Percentiles rank a stretch among this genome's conserved stretches.
phyloP scores from a whole-genome alignment of 202 grass and related monocot genomes.

The Digitaria exilis region DNA sequence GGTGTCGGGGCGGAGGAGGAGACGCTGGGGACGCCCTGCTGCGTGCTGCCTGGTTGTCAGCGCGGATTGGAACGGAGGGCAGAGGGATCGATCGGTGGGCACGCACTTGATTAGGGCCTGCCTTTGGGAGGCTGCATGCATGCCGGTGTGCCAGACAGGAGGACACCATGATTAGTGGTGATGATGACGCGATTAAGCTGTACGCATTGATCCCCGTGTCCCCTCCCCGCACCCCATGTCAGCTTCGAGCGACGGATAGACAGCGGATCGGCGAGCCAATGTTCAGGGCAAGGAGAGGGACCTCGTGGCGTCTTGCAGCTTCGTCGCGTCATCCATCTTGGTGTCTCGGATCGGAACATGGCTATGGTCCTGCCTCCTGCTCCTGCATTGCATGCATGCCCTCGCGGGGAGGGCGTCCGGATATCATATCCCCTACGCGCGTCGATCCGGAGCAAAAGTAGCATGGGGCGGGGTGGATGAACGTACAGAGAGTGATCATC shows the following conservation, averaged over 20 bases:
- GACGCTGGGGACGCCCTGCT: slow-evolving; percentile 31
- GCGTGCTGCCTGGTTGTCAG: slow-evolving; percentile 1
- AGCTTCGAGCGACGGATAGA: background rate
- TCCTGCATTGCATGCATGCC: background rate
- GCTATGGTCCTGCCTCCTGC: background rate
- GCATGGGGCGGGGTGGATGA: background rate
- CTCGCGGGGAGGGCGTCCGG: background rate
- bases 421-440: background rate
- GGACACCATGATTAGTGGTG: slow-evolving; percentile 45
- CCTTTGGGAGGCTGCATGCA: background rate
- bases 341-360: slow-evolving; percentile 5
- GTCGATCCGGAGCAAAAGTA: background rate
- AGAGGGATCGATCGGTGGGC: slow-evolving; percentile 1
- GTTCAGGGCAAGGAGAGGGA: background rate
- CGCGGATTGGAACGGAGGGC: slow-evolving; percentile 23
- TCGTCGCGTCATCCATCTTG: slow-evolving; percentile 27
- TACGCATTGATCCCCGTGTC: slow-evolving; percentile 38
- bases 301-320: slow-evolving; percentile 7
- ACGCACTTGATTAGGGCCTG: slow-evolving; percentile 11
- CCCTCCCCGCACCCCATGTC: slow-evolving; percentile 14
- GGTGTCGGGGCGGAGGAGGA: slow-evolving; percentile 28
- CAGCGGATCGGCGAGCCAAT: background rate
- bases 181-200: slow-evolving; percentile 13
- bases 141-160: slow-evolving; percentile 45
- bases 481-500: background rate